Percentiles rank a stretch among this genome's conserved stretches.
These are phyloP conservation scores for Rubia tinctorum DNA, from an alignment of 305 asterid species.

Conservation along the genomic window DNA sequence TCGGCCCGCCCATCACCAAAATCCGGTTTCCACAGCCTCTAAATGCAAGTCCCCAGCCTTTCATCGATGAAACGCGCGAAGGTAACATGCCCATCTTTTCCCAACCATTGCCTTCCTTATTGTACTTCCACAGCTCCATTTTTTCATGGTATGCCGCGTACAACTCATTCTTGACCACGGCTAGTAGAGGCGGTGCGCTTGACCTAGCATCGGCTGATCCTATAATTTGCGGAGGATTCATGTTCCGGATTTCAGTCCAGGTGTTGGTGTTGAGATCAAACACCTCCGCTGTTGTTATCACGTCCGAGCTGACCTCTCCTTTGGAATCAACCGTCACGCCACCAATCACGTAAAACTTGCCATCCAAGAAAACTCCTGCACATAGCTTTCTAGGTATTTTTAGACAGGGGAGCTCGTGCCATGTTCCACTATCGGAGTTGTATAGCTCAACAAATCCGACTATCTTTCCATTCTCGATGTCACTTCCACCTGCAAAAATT, in stretches of 20 bases:
- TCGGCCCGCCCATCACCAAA: slow-evolving; percentile 72
- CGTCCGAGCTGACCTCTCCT: slow-evolving; percentile 28
- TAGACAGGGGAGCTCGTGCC: slow-evolving; percentile 69
- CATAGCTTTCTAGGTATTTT: slow-evolving; percentile 48
- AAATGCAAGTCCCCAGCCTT: slow-evolving; percentile 89
- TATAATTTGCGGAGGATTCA: slow-evolving; percentile 52
- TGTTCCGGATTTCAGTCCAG: slow-evolving; percentile 67
- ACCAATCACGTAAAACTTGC: slow-evolving; percentile 68
- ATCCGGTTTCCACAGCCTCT: slow-evolving; percentile 73
- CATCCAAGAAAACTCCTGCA: slow-evolving; percentile 72
- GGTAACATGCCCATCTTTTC: slow-evolving; percentile 60
- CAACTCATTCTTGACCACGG: slow-evolving; percentile 67
- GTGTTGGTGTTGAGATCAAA: slow-evolving; percentile 43
- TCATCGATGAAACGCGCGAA: slow-evolving; percentile 58
- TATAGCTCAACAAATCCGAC: slow-evolving; percentile 65
- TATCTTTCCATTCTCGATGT: slow-evolving; percentile 33
- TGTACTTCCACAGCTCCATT: slow-evolving; percentile 57
- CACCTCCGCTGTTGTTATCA: slow-evolving; percentile 65
- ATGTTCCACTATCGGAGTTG: slow-evolving; percentile 48
- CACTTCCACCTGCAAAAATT: slow-evolving; percentile 70
- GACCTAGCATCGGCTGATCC: slow-evolving; percentile 40
- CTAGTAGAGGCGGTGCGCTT: slow-evolving; percentile 81
- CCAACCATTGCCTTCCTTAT: slow-evolving; percentile 49
- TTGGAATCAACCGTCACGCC: slow-evolving; percentile 49
- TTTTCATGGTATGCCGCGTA: slow-evolving; percentile 70